Conservation (phyloP, 2,329 filamentous ascomycete genomes). For the Amauroascus verrucosus region DNA sequence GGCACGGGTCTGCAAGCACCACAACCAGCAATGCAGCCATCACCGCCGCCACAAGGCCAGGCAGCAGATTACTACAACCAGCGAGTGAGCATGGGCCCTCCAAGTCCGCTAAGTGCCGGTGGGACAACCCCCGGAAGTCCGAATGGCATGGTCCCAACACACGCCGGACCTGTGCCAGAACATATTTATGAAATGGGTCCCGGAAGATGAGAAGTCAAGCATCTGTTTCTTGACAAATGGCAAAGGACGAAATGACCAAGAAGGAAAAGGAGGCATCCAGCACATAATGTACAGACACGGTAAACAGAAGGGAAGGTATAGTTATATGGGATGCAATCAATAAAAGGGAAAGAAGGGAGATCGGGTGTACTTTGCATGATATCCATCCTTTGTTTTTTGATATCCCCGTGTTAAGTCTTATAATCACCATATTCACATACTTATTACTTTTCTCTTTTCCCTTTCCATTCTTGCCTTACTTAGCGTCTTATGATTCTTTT, state of each 20-base stretch:
- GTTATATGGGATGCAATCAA: no score
- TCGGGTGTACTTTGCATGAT: no score
- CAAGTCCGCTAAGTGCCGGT: constrained; percentile 4
- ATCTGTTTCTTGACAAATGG: no score
- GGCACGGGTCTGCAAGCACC: constrained; percentile 8
- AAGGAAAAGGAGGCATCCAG: neutral
- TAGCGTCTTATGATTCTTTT: neutral
- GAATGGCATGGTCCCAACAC: constrained; percentile 13
- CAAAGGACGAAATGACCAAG: no score
- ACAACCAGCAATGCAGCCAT: neutral
- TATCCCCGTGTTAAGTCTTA: neutral
- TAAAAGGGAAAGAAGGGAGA: no score
- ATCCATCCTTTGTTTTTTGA: neutral
- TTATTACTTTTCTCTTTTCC: neutral
- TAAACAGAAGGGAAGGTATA: neutral
- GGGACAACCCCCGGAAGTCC: constrained; percentile 4
- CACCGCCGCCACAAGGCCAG: neutral
- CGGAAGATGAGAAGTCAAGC: neutral
- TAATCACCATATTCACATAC: no score
- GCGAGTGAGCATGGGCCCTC: constrained; percentile 8
- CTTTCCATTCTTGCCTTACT: neutral
- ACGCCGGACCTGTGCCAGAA: constrained; percentile 15
- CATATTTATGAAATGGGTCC: constrained; percentile 17
- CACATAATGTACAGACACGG: neutral
- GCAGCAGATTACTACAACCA: constrained; percentile 13